Evolutionary conservation across 2,329 filamentous ascomycete species (phyloP).

Genomic region (Emergomyces orientalis): DNA sequence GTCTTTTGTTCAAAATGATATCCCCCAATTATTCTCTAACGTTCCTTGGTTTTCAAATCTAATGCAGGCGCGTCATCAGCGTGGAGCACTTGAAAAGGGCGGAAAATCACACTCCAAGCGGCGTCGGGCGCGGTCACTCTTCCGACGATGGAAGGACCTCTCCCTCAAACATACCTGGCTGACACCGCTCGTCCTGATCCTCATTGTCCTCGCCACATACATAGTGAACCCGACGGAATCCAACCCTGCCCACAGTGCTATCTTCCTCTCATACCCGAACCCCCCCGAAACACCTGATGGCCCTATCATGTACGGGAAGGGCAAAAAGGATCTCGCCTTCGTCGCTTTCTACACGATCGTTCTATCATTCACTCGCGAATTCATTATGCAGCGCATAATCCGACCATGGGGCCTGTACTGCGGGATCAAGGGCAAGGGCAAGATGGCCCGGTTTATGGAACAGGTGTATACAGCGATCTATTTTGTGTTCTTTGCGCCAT

Average conservation of each 20-base stretch:
- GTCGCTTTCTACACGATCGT: conserved; percentile 83
- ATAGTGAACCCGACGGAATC: conserved; percentile 64
- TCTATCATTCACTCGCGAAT: conserved; percentile 87
- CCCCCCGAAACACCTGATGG: conserved; percentile 43
- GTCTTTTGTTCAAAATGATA: background rate
- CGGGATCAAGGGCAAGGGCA: conserved; percentile 62
- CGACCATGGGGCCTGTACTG: conserved; percentile 62
- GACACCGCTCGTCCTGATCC: conserved; percentile 58
- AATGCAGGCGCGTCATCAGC: conserved; percentile 16
- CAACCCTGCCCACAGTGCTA: conserved; percentile 70
- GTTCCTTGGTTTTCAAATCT: conserved; percentile 7
- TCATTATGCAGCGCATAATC: conserved; percentile 85
- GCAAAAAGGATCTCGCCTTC: conserved; percentile 75
- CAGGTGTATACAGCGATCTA: conserved; percentile 91
- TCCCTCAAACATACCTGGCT: conserved; percentile 51
- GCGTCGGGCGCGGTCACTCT: conserved; percentile 34
- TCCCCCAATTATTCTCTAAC: conserved; percentile 10
- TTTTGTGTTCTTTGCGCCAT: conserved; percentile 72
- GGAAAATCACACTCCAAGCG: conserved; percentile 34
- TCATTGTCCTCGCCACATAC: conserved; percentile 58
- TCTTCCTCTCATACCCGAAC: conserved; percentile 83
- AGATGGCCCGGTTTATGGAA: conserved; percentile 90
- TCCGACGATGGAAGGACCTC: conserved; percentile 36
- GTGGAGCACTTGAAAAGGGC: conserved; percentile 21
- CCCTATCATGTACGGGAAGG: conserved; percentile 72